These are phyloP conservation scores for Malassezia restricta DNA, from an alignment of 1,284 basidiomycete species.

Conservation along the genomic window DNA sequence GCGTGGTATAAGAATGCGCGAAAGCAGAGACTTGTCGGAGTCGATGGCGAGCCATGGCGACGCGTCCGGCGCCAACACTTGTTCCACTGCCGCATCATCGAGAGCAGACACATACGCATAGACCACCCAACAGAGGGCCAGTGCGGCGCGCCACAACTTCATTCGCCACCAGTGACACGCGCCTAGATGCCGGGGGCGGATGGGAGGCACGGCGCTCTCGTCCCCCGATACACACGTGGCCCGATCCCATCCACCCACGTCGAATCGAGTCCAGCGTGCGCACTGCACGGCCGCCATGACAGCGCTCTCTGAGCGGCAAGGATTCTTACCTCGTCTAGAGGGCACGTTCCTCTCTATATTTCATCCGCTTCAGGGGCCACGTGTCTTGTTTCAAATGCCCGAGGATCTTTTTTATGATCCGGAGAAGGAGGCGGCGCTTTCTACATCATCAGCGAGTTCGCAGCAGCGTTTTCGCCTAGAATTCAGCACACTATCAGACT, in stretches of 20 bases:
- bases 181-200: neutral
- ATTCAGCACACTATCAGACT: conserved; percentile 80
- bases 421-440: conserved; percentile 12
- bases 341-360: conserved; percentile 80
- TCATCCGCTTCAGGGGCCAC: conserved; percentile 66
- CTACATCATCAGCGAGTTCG: conserved; percentile 25
- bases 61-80: conserved; percentile 14
- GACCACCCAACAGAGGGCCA: neutral
- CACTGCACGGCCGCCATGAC: neutral
- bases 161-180: no score
- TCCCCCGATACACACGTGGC: neutral
- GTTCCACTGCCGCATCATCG: neutral
- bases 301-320: conserved; percentile 1
- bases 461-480: conserved; percentile 50
- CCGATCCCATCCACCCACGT: neutral
- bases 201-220: neutral
- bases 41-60: conserved; percentile 20
- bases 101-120: neutral
- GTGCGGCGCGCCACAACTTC: neutral
- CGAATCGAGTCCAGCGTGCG: neutral
- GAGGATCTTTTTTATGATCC: conserved; percentile 59
- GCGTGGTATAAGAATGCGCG: conserved; percentile 40
- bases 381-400: conserved; percentile 76
- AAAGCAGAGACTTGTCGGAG: conserved; percentile 25
- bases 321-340: conserved; percentile 55